Conservation (phyloP, 495 filamentous ascomycete genomes). For the Usnea hakonensis region DNA sequence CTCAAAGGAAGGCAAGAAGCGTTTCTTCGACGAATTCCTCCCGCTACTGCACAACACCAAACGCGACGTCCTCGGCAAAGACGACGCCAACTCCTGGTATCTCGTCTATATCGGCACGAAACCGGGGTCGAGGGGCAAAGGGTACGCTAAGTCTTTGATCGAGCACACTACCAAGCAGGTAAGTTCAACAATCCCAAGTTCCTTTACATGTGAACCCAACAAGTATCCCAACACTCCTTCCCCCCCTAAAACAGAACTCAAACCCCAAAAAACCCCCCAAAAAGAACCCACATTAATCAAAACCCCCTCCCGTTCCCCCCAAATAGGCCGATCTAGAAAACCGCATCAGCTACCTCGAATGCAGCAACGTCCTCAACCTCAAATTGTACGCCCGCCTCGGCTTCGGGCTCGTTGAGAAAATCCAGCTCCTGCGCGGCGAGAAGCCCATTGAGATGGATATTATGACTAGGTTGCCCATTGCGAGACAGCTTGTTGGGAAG, state of each 20-base stretch:
- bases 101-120: conserved; percentile 73
- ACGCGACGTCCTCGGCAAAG: conserved; percentile 51
- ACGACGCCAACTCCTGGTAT: conserved; percentile 59
- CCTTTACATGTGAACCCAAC: conserved; percentile 6
- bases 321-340: conserved; percentile 61
- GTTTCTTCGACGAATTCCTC: conserved; percentile 70
- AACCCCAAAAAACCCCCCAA: too few relatives aligned
- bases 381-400: conserved; percentile 63
- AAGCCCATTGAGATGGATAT: conserved; percentile 61
- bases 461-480: conserved; percentile 63
- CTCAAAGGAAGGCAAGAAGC: conserved; percentile 56
- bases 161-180: conserved; percentile 56
- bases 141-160: conserved; percentile 61
- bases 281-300: too few relatives aligned
- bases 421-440: conserved; percentile 50
- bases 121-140: conserved; percentile 54
- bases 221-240: not conserved
- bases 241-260: too few relatives aligned
- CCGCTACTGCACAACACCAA: conserved; percentile 70
- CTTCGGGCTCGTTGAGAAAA: conserved; percentile 51
- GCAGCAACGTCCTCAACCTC: conserved; percentile 57
- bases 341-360: conserved; percentile 65
- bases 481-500: conserved; percentile 16
- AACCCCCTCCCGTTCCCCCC: too few relatives aligned
- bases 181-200: conserved; percentile 25